Evolutionary conservation across 345 rosid genomes (phyloP).

Genomic region (Geranium brycei): DNA sequence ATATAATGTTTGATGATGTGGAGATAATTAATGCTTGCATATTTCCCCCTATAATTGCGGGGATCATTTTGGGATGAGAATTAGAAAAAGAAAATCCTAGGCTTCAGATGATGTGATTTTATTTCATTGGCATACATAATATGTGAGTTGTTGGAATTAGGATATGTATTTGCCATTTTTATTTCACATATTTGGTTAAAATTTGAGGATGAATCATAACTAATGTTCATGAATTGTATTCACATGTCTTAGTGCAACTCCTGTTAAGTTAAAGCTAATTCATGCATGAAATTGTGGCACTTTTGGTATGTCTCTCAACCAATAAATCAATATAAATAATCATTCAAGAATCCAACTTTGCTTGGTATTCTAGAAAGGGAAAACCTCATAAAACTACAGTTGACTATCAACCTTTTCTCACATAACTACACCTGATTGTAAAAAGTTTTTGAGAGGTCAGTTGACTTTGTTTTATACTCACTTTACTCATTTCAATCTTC

Average conservation of each 20-base stretch:
- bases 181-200: not conserved
- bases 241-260: not conserved
- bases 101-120: not conserved
- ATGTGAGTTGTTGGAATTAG: not conserved
- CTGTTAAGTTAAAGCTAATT: not conserved
- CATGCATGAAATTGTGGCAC: not conserved
- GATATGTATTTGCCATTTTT: not conserved
- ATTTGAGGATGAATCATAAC: not conserved
- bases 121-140: not conserved
- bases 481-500: too few species aligned
- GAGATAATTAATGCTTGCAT: too few species aligned
- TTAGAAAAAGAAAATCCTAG: not conserved
- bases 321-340: too few species aligned
- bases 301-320: not conserved
- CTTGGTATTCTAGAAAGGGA: too few species aligned
- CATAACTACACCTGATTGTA: too few species aligned
- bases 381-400: too few species aligned
- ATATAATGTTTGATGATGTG: too few species aligned
- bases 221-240: not conserved
- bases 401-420: too few species aligned
- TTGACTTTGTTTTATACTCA: too few species aligned
- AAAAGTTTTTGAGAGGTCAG: too few species aligned
- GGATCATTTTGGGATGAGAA: not conserved
- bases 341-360: not conserved
- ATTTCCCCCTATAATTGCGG: not conserved